A percentile compares a stretch with the other conserved stretches of the same genome.
These are phyloP conservation scores for Penicillium freii DNA, from an alignment of 2,329 filamentous ascomycete species.

Conservation along the genomic window DNA sequence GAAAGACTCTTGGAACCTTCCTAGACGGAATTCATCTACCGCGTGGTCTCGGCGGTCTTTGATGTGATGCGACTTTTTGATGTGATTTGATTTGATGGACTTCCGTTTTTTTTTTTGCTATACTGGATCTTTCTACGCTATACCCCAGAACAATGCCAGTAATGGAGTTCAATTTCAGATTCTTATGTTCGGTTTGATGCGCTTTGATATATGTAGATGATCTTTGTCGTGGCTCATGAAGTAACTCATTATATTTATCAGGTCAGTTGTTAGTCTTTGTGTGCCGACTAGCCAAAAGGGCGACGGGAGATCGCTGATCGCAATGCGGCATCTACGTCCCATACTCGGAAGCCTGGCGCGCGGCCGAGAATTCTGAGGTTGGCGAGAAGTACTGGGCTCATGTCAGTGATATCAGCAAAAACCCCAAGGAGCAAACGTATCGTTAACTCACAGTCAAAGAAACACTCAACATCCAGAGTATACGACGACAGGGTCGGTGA, in stretches of 20 bases:
- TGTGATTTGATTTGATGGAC: not conserved
- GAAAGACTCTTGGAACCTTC: not conserved
- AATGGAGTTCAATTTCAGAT: conserved; percentile 10
- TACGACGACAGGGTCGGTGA: conserved; percentile 4
- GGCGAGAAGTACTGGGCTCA: conserved; percentile 22
- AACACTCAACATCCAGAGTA: conserved; percentile 29
- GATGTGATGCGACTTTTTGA: not conserved
- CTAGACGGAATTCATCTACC: not conserved
- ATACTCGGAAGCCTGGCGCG: conserved; percentile 35
- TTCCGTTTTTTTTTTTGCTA: conserved; percentile 1
- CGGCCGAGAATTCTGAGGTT: conserved; percentile 35
- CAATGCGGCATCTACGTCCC: conserved; percentile 34
- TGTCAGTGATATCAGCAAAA: not conserved
- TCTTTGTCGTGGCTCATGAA: not conserved
- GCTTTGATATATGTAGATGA: not conserved
- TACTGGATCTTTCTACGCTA: conserved; percentile 14
- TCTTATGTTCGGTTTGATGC: not conserved
- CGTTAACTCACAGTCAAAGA: conserved; percentile 26
- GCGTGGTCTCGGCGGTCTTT: not conserved
- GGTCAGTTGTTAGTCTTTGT: not conserved
- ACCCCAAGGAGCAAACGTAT: not conserved
- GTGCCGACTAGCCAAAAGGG: conserved; percentile 1
- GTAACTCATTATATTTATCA: not conserved
- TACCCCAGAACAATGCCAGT: conserved; percentile 20
- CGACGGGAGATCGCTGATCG: conserved; percentile 18